A percentile compares a stretch with the other conserved stretches of the same genome.
These are phyloP conservation scores for Vitis cinerea DNA, from an alignment of 164 flowering plant genomes.

Conservation along the genomic window DNA sequence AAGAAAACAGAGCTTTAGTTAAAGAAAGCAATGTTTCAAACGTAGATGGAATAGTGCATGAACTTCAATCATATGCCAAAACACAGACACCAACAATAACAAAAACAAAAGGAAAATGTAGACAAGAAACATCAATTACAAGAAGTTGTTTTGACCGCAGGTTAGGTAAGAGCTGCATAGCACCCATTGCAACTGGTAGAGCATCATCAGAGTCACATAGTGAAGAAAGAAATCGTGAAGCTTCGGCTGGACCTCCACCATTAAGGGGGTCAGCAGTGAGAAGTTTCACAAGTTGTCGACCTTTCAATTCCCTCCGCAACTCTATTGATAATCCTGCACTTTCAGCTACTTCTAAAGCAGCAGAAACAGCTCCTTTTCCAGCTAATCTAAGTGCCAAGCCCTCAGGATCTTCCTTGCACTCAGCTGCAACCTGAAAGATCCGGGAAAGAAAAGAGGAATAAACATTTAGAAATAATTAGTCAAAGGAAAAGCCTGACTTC, in stretches of 20 bases:
- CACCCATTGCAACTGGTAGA: slow-evolving; percentile 95
- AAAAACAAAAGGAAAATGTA: not conserved
- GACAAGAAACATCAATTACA: slow-evolving; percentile 39
- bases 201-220: slow-evolving; percentile 94
- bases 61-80: not conserved
- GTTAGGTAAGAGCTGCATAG: slow-evolving; percentile 95
- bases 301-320: slow-evolving; percentile 90
- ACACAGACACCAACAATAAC: not conserved
- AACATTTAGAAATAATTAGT: not conserved
- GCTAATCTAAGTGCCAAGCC: slow-evolving; percentile 96
- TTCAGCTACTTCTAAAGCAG: slow-evolving; percentile 97
- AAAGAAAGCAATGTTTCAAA: not conserved
- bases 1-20: slow-evolving; percentile 4
- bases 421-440: slow-evolving; percentile 75
- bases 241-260: slow-evolving; percentile 99
- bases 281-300: slow-evolving; percentile 96
- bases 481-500: not conserved
- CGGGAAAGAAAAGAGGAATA: not conserved
- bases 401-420: slow-evolving; percentile 95
- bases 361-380: slow-evolving; percentile 97
- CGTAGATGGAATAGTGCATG: not conserved
- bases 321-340: slow-evolving; percentile 92
- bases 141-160: slow-evolving; percentile 96
- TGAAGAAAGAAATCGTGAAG: slow-evolving; percentile 96
- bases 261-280: slow-evolving; percentile 92